Percentiles rank a stretch among this genome's conserved stretches.
Conservation (phyloP, 768 basidiomycete species). For the Tephrocybe sp. region DNA sequence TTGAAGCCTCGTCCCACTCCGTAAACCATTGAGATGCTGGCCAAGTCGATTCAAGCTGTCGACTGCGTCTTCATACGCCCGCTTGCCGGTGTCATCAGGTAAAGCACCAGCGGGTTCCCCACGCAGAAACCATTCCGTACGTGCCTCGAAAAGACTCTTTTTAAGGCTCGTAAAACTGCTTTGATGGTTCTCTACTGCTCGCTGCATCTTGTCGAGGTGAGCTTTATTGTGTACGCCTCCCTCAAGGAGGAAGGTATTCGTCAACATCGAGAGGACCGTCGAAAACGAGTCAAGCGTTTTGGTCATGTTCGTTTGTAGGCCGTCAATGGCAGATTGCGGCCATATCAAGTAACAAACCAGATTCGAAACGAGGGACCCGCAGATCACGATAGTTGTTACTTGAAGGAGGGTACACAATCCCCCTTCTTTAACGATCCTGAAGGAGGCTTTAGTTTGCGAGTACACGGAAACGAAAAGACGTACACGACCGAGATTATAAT, state of each 20-base stretch:
- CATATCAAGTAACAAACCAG: conserved; percentile 81
- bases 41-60: conserved; percentile 86
- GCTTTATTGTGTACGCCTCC: conserved; percentile 53
- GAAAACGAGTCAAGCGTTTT: conserved; percentile 87
- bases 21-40: conserved; percentile 89
- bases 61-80: conserved; percentile 84
- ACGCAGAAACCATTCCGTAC: conserved; percentile 71
- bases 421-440: conserved; percentile 85
- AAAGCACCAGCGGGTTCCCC: conserved; percentile 25
- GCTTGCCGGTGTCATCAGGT: conserved; percentile 35
- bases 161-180: conserved; percentile 88
- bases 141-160: conserved; percentile 83
- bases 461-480: conserved; percentile 13
- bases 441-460: conserved; percentile 5
- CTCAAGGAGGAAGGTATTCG: conserved; percentile 83
- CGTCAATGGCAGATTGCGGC: conserved; percentile 81
- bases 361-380: conserved; percentile 80
- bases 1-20: conserved; percentile 83
- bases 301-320: conserved; percentile 82
- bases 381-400: conserved; percentile 73
- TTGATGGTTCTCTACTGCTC: conserved; percentile 84
- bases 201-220: conserved; percentile 65
- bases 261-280: conserved; percentile 80
- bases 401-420: conserved; percentile 72
- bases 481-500: conserved; percentile 86